These are phyloP conservation scores for Syzygium oleosum DNA, from an alignment of 345 rosid species.

Conservation along the genomic window DNA sequence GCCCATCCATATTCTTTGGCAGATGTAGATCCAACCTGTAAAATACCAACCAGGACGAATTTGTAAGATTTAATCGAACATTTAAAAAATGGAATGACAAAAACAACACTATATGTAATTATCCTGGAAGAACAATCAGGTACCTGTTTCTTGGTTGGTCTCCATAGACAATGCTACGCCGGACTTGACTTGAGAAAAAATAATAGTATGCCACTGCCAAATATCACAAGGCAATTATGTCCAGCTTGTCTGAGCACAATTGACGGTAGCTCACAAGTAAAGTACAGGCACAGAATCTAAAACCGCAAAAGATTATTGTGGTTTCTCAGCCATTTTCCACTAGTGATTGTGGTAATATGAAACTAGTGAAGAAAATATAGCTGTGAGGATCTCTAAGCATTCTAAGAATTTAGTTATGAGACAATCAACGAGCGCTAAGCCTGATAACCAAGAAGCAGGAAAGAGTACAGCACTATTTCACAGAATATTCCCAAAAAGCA, in stretches of 20 bases:
- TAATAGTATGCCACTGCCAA: constrained; percentile 82
- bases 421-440: neutral
- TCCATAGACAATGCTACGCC: constrained; percentile 77
- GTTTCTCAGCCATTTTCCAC: neutral
- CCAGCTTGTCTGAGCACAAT: neutral
- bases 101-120: neutral
- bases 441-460: neutral
- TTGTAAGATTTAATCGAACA: neutral
- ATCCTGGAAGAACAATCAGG: neutral
- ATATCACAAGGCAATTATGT: constrained; percentile 3
- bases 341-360: neutral
- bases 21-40: constrained; percentile 79
- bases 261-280: neutral
- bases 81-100: neutral
- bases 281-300: neutral
- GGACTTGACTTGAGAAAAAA: constrained; percentile 69
- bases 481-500: neutral
- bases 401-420: neutral
- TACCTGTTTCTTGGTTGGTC: constrained; percentile 97
- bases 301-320: neutral
- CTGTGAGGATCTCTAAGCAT: neutral
- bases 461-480: neutral
- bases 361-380: neutral
- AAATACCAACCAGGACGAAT: neutral
- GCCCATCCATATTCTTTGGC: constrained; percentile 51